Evolutionary conservation across 2,329 filamentous ascomycete genomes (phyloP), one percentile per base, ranked within the genome.

Genomic region (Emericellopsis atlantica): DNA sequence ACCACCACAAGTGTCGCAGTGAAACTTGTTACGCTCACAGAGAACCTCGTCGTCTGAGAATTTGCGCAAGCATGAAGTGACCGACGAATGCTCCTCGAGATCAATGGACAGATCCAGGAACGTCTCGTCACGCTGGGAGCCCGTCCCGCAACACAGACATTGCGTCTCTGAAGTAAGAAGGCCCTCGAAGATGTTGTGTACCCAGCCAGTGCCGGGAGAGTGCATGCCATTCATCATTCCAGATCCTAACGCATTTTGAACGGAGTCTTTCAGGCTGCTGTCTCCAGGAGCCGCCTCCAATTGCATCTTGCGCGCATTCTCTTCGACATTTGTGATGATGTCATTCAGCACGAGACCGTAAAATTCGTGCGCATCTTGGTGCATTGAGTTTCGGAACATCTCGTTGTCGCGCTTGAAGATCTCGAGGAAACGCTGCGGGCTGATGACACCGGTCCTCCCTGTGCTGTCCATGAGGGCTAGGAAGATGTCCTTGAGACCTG

Each of bases 41-140:
- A 98, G 73, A 87, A 96, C 95, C 61, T 98, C 92, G 54, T 96
- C 92, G 36, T 92, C 88, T 0, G 92, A 98, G 54, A 98, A 98
- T 53, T 95, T 95, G 44, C 86, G 77, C 48, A 98, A 64, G 57
- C 92, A 98, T 22, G 92, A 90, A 3, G 92, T 96, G 4, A 98
- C 92, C 0, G 92, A 98, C 1, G 89, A 89, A 57, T 96, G 88
- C 54, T 95, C 82, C 49, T 95, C 88, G 11, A 98, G 67, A 60
- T 98, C 92, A 42, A 98, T 95, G 0, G 92, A 96, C 16, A 98
- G 67, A 60, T 98, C 92, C 39, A 98, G 67, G 55, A 98, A 98
- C 0, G 88, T 87, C 63, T 98, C 92, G 56, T 98, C 90, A 55
- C 92, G 74, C 56, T 95, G 88, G 5, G 92, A 98, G 22, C 87